These are phyloP conservation scores for Seiridium unicorne DNA, from an alignment of 2,329 filamentous ascomycete genomes.

Conservation along the genomic window DNA sequence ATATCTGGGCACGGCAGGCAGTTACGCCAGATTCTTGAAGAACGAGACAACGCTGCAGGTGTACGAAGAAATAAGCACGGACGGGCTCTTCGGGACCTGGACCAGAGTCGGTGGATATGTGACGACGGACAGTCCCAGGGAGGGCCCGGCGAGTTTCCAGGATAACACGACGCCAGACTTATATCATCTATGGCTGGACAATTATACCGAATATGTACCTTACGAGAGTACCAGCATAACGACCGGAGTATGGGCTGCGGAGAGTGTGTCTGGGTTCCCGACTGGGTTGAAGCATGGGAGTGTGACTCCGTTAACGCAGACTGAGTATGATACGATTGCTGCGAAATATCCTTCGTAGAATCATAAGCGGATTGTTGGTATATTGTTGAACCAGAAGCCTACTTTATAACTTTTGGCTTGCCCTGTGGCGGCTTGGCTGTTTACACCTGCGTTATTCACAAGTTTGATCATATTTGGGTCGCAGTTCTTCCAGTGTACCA, in stretches of 20 bases:
- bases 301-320: slow-evolving; percentile 40
- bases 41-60: slow-evolving; percentile 48
- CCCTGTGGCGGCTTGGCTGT: too few species aligned
- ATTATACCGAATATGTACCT: slow-evolving; percentile 42
- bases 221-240: slow-evolving; percentile 40
- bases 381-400: background rate
- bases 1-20: slow-evolving; percentile 34
- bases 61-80: slow-evolving; percentile 42
- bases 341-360: slow-evolving; percentile 18
- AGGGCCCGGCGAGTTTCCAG: slow-evolving; percentile 36
- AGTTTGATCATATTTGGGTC: too few species aligned
- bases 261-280: slow-evolving; percentile 36
- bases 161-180: slow-evolving; percentile 31
- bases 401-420: too few species aligned
- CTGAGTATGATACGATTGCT: slow-evolving; percentile 34
- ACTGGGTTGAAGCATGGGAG: slow-evolving; percentile 45
- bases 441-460: too few species aligned
- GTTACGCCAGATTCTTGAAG: slow-evolving; percentile 48
- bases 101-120: slow-evolving; percentile 35
- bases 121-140: slow-evolving; percentile 25
- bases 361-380: background rate
- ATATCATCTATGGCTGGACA: slow-evolving; percentile 42
- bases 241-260: slow-evolving; percentile 34
- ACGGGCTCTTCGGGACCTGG: slow-evolving; percentile 48
- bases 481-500: too few species aligned